Evolutionary conservation across 805 yeast genomes (phyloP).

Genomic region (Yarrowia sp.): DNA sequence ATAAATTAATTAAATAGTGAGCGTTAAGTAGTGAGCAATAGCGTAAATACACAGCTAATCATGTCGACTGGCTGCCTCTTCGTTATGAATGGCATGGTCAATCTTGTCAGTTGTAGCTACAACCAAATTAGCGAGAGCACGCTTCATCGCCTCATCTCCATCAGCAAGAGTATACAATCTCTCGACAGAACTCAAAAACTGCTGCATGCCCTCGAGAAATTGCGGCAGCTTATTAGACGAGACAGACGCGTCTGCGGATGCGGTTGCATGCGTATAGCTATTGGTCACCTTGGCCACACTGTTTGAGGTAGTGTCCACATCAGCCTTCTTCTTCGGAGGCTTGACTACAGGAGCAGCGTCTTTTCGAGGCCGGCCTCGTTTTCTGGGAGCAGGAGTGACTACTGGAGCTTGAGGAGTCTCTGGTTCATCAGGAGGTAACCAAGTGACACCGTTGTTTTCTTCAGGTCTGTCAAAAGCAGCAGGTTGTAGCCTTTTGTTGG

Average conservation of each 20-base stretch:
- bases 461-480: too few species aligned
- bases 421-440: too few species aligned
- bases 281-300: too few species aligned
- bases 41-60: too few species aligned
- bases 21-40: too few species aligned
- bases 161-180: conserved; percentile 3
- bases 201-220: background rate
- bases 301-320: background rate
- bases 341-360: background rate
- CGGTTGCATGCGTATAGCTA: background rate
- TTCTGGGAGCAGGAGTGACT: background rate
- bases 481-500: background rate
- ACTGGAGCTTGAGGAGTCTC: too few species aligned
- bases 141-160: background rate
- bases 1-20: too few species aligned
- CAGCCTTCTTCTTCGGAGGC: background rate
- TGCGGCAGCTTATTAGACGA: background rate
- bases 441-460: too few species aligned
- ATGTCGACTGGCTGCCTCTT: too few species aligned
- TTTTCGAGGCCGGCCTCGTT: background rate
- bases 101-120: background rate
- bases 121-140: background rate
- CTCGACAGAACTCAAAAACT: background rate
- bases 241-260: background rate
- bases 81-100: background rate